Evolutionary conservation across 495 filamentous ascomycete genomes (phyloP), one percentile per base, ranked within the genome.

Genomic region (Hypoxylon fragiforme): DNA sequence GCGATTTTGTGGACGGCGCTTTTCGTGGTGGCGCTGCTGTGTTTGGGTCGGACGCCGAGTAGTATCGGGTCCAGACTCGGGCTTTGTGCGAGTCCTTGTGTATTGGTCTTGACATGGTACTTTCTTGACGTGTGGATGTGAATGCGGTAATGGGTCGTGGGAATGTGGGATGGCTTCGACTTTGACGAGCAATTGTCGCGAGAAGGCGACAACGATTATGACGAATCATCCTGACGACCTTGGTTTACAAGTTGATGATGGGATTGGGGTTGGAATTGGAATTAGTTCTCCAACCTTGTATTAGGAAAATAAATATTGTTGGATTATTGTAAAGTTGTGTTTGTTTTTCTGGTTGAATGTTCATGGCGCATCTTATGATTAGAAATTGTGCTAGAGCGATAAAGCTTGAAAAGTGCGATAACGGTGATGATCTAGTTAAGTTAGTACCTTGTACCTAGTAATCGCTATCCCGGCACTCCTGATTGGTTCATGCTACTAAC

Each of bases 201-300:
- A 32, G 49, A 11, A 56, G 44, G 46, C 55, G 58, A 48, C 65
- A 49, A 34, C 56, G 61, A 16, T 42, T 51, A 28, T 47, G 35
- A 38, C 62, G 54, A 13, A 53, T 7, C 62, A 65, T 67, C 4
- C 18, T 35, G 44, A 20, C 13, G 3, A 7, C 12, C 3, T 3
- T 34, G 31, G 9, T n/a, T 5, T 11, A 30, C 5, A 30, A 30
- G 26, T 30, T 5, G 26, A n/a, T n/a, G n/a, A n/a, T n/a, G n/a
- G n/a, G n/a, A n/a, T n/a, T n/a, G n/a, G n/a, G n/a, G n/a, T n/a
- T n/a, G n/a, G n/a, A n/a, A n/a, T n/a, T n/a, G n/a, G n/a, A n/a
- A n/a, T n/a, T n/a, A n/a, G n/a, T n/a, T n/a, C n/a, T n/a, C n/a
- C n/a, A n/a, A n/a, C n/a, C n/a, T n/a, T n/a, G n/a, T n/a, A n/a